These are phyloP conservation scores for Tetrahymena malaccensis DNA, from an alignment of 73 alveolate genomes.

Conservation along the genomic window DNA sequence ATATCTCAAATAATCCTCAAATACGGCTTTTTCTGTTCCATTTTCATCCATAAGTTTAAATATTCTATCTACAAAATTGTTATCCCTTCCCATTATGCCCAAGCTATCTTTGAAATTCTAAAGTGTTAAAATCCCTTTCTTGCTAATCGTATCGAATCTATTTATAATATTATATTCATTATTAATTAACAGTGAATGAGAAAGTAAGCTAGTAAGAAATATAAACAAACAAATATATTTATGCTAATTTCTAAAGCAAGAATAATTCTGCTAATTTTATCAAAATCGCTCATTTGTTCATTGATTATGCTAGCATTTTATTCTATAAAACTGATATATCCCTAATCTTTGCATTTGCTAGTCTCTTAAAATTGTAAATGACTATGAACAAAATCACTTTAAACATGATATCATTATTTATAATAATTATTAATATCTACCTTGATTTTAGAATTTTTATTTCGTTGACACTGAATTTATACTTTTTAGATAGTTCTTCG, in stretches of 20 bases:
- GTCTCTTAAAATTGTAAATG: no score
- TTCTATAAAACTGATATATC: no score
- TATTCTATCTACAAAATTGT: slow-evolving; percentile 11
- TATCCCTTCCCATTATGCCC: slow-evolving; percentile 32
- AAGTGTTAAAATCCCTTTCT: slow-evolving; percentile 18
- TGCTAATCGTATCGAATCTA: slow-evolving; percentile 14
- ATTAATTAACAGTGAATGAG: no score
- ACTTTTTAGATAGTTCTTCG: neutral
- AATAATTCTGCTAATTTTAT: no score
- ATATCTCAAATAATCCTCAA: slow-evolving; percentile 38
- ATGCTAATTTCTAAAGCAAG: no score
- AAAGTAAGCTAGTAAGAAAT: no score
- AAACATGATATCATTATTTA: no score
- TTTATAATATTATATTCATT: neutral
- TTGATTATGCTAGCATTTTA: no score
- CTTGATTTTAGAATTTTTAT: neutral
- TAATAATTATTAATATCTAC: neutral
- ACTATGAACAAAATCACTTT: no score
- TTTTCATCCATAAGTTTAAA: slow-evolving; percentile 22
- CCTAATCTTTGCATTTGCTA: no score
- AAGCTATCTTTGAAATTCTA: slow-evolving; percentile 20
- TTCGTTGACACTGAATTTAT: neutral
- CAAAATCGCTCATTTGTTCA: no score
- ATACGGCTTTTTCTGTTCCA: slow-evolving; percentile 1
- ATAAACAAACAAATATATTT: no score